A percentile compares a stretch with the other conserved stretches of the same genome.
phyloP scores from a whole-genome alignment of 75 land plant genomes.

The Cryptomeria japonica region DNA sequence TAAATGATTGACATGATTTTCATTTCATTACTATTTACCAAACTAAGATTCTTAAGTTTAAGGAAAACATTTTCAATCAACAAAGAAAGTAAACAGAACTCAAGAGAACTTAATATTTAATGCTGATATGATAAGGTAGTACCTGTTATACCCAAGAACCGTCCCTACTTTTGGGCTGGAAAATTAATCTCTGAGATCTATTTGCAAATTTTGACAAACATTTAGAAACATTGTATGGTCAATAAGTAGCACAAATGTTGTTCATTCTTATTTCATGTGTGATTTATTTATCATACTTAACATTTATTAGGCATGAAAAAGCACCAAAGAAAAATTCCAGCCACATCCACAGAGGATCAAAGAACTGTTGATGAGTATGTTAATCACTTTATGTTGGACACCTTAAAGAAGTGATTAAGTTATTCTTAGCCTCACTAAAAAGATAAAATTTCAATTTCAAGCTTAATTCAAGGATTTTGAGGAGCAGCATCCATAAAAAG shows the following conservation, averaged over 20 bases:
- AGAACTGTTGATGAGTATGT: not conserved
- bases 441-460: not conserved
- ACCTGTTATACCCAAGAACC: not conserved
- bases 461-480: not conserved
- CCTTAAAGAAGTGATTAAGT: not conserved
- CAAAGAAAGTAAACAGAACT: too few relatives aligned
- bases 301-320: not conserved
- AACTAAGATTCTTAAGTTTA: too few relatives aligned
- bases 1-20: too few relatives aligned
- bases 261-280: not conserved
- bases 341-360: not conserved
- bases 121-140: not conserved
- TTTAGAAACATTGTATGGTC: not conserved
- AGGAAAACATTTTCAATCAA: too few relatives aligned
- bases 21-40: too few relatives aligned
- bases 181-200: not conserved
- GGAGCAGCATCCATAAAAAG: not conserved
- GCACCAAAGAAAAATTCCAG: not conserved
- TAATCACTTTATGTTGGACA: not conserved
- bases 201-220: not conserved
- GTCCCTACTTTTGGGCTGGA: not conserved
- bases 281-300: not conserved
- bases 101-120: too few relatives aligned
- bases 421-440: not conserved
- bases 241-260: not conserved